A percentile compares a stretch with the other conserved stretches of the same genome.
These are phyloP conservation scores for Ophiostoma angusticollis DNA, from an alignment of 2,329 filamentous ascomycete species.

Conservation along the genomic window DNA sequence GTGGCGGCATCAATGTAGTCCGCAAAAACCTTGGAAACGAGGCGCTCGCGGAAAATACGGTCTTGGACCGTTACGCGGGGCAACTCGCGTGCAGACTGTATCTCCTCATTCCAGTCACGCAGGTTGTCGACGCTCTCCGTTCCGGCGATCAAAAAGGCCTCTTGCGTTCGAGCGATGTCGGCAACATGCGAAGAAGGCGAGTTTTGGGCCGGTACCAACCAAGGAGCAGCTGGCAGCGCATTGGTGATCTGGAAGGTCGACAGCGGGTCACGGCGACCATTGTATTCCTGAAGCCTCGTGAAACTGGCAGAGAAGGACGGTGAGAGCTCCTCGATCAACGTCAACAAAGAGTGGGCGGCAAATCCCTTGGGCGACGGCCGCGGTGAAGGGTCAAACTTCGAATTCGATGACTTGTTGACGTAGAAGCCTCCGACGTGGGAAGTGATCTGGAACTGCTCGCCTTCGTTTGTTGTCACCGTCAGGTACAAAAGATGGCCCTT, in stretches of 20 bases:
- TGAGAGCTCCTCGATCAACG: constrained; percentile 65
- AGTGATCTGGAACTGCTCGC: constrained; percentile 89
- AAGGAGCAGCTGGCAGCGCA: constrained; percentile 80
- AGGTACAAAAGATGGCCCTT: constrained; percentile 90
- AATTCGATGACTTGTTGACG: constrained; percentile 90
- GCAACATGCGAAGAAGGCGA: constrained; percentile 60
- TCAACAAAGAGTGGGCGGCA: constrained; percentile 74
- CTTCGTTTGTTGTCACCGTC: constrained; percentile 78
- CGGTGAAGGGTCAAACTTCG: constrained; percentile 86
- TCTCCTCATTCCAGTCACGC: constrained; percentile 98
- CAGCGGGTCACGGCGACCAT: constrained; percentile 73
- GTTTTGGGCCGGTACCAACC: constrained; percentile 64
- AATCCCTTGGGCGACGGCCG: constrained; percentile 64
- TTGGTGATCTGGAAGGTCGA: constrained; percentile 94
- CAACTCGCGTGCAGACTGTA: constrained; percentile 90
- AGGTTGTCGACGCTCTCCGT: constrained; percentile 90
- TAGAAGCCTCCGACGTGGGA: constrained; percentile 91
- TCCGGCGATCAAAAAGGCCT: constrained; percentile 79
- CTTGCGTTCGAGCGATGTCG: constrained; percentile 81
- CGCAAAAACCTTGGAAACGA: constrained; percentile 91
- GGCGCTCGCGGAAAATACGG: constrained; percentile 83
- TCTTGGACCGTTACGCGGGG: constrained; percentile 91
- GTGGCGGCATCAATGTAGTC: constrained; percentile 96
- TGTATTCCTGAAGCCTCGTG: constrained; percentile 66
- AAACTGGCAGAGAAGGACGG: constrained; percentile 72